Base-by-base conservation (phyloP, 2,329 filamentous ascomycete species). In the Chaetomium sp. region DNA sequence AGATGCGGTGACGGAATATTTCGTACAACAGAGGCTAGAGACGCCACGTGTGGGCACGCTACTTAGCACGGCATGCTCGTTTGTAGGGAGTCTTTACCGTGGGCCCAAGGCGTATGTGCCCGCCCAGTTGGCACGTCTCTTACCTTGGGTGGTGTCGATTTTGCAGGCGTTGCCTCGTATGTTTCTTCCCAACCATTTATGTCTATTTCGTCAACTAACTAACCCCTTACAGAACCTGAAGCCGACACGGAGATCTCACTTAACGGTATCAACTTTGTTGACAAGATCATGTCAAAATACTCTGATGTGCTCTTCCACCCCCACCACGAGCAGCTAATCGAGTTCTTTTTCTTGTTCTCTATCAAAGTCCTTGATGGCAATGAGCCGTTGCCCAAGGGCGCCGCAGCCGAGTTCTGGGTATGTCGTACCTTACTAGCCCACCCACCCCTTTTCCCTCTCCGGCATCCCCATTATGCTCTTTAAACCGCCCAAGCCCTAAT, bases 401-500 rank as follows among this genome's bases (percentile, higher is more conserved):
- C 87, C 2, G 81, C 89, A 1, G 81, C 85, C 7, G 82, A 87
- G 34, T 88, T 95, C 59, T 94, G 89, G 88, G 84, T 87, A 71
- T 37, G 53, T 37, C 14, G 11, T 7, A 27, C 33, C 5, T 11
- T 6, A 38, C 38, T 27, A 2, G 14, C 9, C 6, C 19, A 14
- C 14, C 11, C 11, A 6, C 45, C 33, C 9, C 12, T 37, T 2
- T 4, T 33, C 8, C n/a, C 9, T 11, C 35, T 11, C 42, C 37
- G 10, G 27, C n/a, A 4, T 14, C 14, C 32, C 32, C 41, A 11
- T 66, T 38, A 27, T 11, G 35, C 41, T 49, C 35, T 6, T 11
- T n/a, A 42, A 42, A 8, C 37, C n/a, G 36, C 42, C 36, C 19
- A 27, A 27, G 19, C 38, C 12, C 35, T 48, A 34, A n/a, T 5